Evolutionary conservation across 768 basidiomycete genomes (phyloP).

Genomic region (Suillus americanus): DNA sequence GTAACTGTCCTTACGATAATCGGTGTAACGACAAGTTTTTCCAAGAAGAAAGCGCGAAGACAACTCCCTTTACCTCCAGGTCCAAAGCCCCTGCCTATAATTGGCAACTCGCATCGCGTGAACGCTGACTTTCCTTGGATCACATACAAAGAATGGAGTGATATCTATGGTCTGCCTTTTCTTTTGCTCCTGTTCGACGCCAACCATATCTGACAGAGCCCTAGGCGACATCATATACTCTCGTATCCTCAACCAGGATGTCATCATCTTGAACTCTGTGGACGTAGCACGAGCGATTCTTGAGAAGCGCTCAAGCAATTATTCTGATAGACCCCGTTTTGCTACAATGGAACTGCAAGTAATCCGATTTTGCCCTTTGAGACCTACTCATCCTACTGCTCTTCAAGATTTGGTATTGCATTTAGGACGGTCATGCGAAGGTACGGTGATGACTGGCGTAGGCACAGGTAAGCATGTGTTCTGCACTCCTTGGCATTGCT

Average conservation of each 20-base stretch:
- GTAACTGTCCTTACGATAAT: neutral
- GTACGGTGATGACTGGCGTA: conserved; percentile 31
- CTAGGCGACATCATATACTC: conserved; percentile 44
- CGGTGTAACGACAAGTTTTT: neutral
- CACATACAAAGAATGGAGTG: conserved; percentile 24
- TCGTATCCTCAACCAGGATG: conserved; percentile 39
- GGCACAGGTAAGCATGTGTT: conserved; percentile 24
- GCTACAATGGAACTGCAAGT: conserved; percentile 41
- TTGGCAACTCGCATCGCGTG: conserved; percentile 48
- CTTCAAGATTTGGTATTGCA: conserved; percentile 40
- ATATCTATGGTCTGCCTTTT: conserved; percentile 20
- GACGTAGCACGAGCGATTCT: conserved; percentile 39
- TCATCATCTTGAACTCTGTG: conserved; percentile 42
- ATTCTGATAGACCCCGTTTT: conserved; percentile 38
- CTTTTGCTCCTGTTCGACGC: neutral
- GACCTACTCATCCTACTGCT: neutral
- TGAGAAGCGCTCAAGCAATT: conserved; percentile 42
- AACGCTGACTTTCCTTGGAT: conserved; percentile 31
- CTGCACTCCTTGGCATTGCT: conserved; percentile 35
- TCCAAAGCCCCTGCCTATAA: conserved; percentile 42
- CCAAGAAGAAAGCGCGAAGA: conserved; percentile 2
- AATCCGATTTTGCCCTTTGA: neutral
- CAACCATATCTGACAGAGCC: neutral
- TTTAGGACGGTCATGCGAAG: conserved; percentile 38
- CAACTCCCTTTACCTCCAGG: conserved; percentile 47